Evolutionary conservation across 192 early-diverging fungal genomes (phyloP), one percentile per base, ranked within the genome.

Genomic region (Radiomyces spectabilis): DNA sequence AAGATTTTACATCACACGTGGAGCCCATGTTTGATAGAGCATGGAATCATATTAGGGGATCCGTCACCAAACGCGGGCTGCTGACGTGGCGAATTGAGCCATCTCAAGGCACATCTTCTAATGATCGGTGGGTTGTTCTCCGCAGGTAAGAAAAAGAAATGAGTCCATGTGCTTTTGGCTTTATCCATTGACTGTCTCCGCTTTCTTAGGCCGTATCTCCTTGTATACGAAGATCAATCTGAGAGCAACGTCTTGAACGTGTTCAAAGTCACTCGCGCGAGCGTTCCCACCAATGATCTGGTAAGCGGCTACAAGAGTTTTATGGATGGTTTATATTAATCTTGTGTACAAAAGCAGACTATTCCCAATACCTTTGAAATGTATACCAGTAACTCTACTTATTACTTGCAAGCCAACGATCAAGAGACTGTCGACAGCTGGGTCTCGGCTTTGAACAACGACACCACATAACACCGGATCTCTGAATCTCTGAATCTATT

Each of bases 81-180:
- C 70, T 16, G 74, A 75, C 44, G 64, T 61, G 33, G 79, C 85
- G 33, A 48, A 50, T 8, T 95, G 93, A 91, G 65, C 73, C 1
- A 79, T n/a, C n/a, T n/a, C n/a, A n/a, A n/a, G n/a, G n/a, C n/a
- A n/a, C n/a, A n/a, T n/a, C n/a, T n/a, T n/a, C n/a, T n/a, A n/a
- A n/a, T n/a, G n/a, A 81, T 30, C 73, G 82, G 5, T 92, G 87
- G 85, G 81, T 88, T 70, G 88, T 92, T 31, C 70, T 89, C 49
- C 67, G 84, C 55, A 71, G 82, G 60, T 74, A 71, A 41, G 34
- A 42, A 42, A 19, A 6, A 31, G 9, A 24, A 2, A 10, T 0
- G n/a, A 55, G 3, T 55, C 35, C 9, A 12, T 8, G 4, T 45
- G 32, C 1, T 19, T 2, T 18, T 59, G 13, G 27, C 8, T 53